Percentiles rank a stretch among this genome's conserved stretches.
Conservation (phyloP, 2,329 filamentous ascomycete species). For the Cladosporium velox region DNA sequence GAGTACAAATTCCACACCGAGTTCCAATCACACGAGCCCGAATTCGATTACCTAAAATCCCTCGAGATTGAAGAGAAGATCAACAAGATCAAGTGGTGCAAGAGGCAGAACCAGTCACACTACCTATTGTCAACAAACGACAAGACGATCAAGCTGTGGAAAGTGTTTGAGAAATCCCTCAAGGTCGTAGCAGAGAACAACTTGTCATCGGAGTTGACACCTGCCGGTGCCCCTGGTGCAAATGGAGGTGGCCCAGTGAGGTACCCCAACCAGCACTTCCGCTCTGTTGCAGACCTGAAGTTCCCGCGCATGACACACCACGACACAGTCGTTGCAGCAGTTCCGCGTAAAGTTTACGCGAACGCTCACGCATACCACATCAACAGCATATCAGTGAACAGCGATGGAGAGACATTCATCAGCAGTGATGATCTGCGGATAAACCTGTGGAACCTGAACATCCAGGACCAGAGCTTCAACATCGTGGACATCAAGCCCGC, state of each 20-base stretch:
- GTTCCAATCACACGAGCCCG: slow-evolving; percentile 98
- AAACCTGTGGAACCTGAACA: slow-evolving; percentile 99
- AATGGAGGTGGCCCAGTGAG: slow-evolving; percentile 78
- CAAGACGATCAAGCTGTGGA: slow-evolving; percentile 99
- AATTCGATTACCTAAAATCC: slow-evolving; percentile 99
- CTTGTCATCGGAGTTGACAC: slow-evolving; percentile 89
- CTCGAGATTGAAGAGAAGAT: slow-evolving; percentile 99
- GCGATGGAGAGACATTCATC: slow-evolving; percentile 98
- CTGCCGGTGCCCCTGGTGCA: slow-evolving; percentile 60
- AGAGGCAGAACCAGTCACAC: slow-evolving; percentile 95
- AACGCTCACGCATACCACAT: slow-evolving; percentile 99
- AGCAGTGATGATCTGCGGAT: slow-evolving; percentile 97
- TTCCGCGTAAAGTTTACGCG: slow-evolving; percentile 92
- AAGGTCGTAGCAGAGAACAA: slow-evolving; percentile 99
- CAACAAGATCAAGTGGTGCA: slow-evolving; percentile 99
- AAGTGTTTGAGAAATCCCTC: slow-evolving; percentile 98
- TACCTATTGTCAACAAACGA: slow-evolving; percentile 98
- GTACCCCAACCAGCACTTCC: slow-evolving; percentile 74
- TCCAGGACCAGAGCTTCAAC: slow-evolving; percentile 99
- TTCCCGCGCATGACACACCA: slow-evolving; percentile 95
- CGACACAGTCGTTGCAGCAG: slow-evolving; percentile 95
- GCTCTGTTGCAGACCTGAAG: slow-evolving; percentile 79
- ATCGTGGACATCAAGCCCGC: slow-evolving; percentile 99
- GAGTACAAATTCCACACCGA: slow-evolving; percentile 99
- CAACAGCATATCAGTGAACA: slow-evolving; percentile 99